Percentiles rank a stretch among this genome's conserved stretches.
phyloP scores from a whole-genome alignment of 129 eudicot species.

The Centrapalus pauciflorus region DNA sequence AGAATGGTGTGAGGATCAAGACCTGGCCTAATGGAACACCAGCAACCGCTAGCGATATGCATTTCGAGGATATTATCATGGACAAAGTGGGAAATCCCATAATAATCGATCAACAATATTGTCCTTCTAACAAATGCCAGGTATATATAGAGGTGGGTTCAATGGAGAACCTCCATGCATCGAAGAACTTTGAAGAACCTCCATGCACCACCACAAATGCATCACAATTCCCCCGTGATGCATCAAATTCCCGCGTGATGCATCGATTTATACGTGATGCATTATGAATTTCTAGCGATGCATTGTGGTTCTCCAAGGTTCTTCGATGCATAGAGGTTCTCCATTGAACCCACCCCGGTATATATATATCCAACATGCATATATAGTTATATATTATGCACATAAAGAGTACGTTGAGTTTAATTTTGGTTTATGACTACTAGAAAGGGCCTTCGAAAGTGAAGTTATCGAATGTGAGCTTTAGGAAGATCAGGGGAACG shows the following conservation, averaged over 20 bases:
- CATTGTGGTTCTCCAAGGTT: too few species aligned
- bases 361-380: background rate
- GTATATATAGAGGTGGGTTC: too few species aligned
- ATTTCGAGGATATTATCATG: slow-evolving; percentile 47
- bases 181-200: too few species aligned
- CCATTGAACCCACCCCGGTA: background rate
- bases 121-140: slow-evolving; percentile 33
- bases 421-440: background rate
- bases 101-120: slow-evolving; percentile 42
- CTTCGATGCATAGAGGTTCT: too few species aligned
- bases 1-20: slow-evolving; percentile 48
- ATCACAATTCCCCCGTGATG: too few species aligned
- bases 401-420: background rate
- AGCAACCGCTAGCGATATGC: slow-evolving; percentile 24
- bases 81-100: slow-evolving; percentile 40
- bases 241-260: too few species aligned
- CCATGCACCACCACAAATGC: too few species aligned
- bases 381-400: background rate
- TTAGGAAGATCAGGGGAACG: slow-evolving; percentile 57
- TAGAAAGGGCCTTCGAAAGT: slow-evolving; percentile 55
- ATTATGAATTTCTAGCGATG: too few species aligned
- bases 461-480: slow-evolving; percentile 46
- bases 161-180: too few species aligned
- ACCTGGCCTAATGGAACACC: slow-evolving; percentile 32
- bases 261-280: too few species aligned